A percentile compares a stretch with the other conserved stretches of the same genome.
Conservation (phyloP, 306 rosid genomes). For the Potentilla sterilis region DNA sequence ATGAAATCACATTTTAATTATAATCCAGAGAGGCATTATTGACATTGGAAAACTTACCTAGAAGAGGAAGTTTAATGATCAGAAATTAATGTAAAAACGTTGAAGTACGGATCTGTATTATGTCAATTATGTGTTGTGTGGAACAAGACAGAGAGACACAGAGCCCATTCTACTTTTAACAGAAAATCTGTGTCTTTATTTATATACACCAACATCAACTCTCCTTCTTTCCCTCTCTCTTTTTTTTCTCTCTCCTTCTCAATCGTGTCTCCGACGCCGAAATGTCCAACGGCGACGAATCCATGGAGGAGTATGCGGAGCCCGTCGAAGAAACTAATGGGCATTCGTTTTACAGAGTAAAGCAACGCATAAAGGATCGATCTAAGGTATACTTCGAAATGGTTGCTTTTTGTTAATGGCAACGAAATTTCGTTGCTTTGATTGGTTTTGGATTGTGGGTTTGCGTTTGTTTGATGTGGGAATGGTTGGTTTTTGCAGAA, state of each 20-base stretch:
- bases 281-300: constrained; percentile 56
- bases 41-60: background rate
- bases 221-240: background rate
- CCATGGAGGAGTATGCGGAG: constrained; percentile 24
- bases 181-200: background rate
- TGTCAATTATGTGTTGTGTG: too few species aligned
- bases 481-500: constrained; percentile 40
- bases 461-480: constrained; percentile 25
- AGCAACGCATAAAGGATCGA: constrained; percentile 56
- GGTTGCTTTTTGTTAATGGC: background rate
- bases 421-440: background rate
- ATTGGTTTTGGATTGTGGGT: constrained; percentile 21
- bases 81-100: background rate
- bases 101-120: background rate
- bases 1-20: too few species aligned
- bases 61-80: background rate
- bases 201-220: background rate
- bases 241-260: background rate
- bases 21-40: too few species aligned
- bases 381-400: constrained; percentile 49
- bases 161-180: background rate
- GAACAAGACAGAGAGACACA: background rate
- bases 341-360: constrained; percentile 47
- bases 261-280: background rate
- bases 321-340: constrained; percentile 37